These are phyloP conservation scores for Trichophyton rubrum DNA, from an alignment of 2,329 filamentous ascomycete genomes.

Conservation along the genomic window DNA sequence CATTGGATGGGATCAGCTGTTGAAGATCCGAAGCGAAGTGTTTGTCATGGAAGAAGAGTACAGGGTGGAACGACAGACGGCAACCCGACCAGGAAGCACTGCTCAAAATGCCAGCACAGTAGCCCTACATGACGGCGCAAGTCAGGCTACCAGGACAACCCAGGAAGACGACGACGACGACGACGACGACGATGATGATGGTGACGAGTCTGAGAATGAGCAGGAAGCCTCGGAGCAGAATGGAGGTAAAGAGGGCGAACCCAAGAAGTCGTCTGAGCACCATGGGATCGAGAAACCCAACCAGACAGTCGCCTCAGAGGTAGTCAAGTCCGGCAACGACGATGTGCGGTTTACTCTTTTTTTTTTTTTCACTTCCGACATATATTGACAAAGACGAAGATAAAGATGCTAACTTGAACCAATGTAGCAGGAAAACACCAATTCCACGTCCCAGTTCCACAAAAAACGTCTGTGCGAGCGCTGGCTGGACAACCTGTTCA, in stretches of 20 bases:
- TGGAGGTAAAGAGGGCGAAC: conserved; percentile 15
- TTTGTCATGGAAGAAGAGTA: conserved; percentile 99
- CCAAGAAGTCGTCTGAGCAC: conserved; percentile 22
- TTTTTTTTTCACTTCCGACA: neutral
- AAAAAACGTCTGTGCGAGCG: conserved; percentile 95
- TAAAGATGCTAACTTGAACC: neutral
- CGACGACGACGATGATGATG: conserved; percentile 11
- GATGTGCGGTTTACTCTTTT: conserved; percentile 39
- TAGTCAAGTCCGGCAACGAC: conserved; percentile 62
- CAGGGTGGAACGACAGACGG: conserved; percentile 53
- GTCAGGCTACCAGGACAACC: conserved; percentile 15
- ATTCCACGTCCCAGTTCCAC: conserved; percentile 79
- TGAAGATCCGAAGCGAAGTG: conserved; percentile 89
- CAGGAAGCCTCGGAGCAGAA: conserved; percentile 22
- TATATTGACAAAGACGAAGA: no score
- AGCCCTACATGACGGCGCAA: conserved; percentile 43
- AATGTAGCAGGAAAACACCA: conserved; percentile 47
- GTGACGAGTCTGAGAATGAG: conserved; percentile 13
- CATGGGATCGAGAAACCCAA: conserved; percentile 54
- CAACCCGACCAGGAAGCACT: conserved; percentile 29
- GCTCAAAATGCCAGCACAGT: conserved; percentile 70
- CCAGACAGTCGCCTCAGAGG: conserved; percentile 63
- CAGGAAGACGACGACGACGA: conserved; percentile 22
- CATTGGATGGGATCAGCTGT: conserved; percentile 92
- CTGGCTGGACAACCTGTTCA: conserved; percentile 97